Percentiles rank a stretch among this genome's conserved stretches.
Conservation (phyloP, 768 basidiomycete genomes). For the Suillus occidentalis region DNA sequence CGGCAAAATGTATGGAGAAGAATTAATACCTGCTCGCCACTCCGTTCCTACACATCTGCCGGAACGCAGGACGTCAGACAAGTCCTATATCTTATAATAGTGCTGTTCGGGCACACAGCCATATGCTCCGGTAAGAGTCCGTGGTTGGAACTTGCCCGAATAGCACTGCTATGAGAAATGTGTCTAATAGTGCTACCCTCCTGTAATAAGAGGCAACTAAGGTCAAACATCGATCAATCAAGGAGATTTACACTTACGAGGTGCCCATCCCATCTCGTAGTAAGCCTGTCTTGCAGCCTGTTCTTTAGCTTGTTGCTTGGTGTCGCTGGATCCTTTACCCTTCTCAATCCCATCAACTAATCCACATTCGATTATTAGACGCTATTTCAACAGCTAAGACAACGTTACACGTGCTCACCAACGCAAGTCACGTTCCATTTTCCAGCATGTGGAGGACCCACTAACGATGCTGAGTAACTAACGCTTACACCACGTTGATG, state of each 20-base stretch:
- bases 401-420: slow-evolving; percentile 45
- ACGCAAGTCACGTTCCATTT: slow-evolving; percentile 67
- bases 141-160: slow-evolving; percentile 10
- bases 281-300: slow-evolving; percentile 73
- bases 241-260: slow-evolving; percentile 29
- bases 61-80: background rate
- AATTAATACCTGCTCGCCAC: background rate
- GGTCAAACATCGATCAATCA: background rate
- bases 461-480: slow-evolving; percentile 58
- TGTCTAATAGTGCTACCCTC: slow-evolving; percentile 2
- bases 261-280: slow-evolving; percentile 74
- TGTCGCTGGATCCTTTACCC: slow-evolving; percentile 63
- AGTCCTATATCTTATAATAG: slow-evolving; percentile 9
- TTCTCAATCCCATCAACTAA: slow-evolving; percentile 71
- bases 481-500: slow-evolving; percentile 62
- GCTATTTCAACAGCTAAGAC: background rate
- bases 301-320: slow-evolving; percentile 77
- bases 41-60: background rate
- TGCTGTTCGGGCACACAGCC: slow-evolving; percentile 14
- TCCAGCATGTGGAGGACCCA: slow-evolving; percentile 67
- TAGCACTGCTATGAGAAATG: slow-evolving; percentile 12
- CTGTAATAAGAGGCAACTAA: background rate
- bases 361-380: slow-evolving; percentile 7
- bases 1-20: background rate
- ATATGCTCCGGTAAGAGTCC: slow-evolving; percentile 11